Percentiles rank a stretch among this genome's conserved stretches.
Evolutionary conservation across 306 rosid species (phyloP).

Genomic region (Trifolium subterraneum): DNA sequence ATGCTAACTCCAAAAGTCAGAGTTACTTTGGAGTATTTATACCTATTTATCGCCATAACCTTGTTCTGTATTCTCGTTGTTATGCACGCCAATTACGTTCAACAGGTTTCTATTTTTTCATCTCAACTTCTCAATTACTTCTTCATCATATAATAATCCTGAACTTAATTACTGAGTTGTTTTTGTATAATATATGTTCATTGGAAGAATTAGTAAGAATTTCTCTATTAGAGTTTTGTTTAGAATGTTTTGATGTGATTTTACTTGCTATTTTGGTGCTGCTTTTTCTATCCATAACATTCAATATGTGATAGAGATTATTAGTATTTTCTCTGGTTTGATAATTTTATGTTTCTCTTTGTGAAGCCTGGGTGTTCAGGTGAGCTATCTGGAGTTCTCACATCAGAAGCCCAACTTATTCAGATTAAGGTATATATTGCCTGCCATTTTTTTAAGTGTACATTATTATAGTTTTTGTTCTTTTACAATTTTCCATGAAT

Average conservation of each 20-base stretch:
- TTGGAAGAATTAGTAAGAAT: background rate
- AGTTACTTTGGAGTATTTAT: constrained; percentile 85
- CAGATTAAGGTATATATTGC: constrained; percentile 73
- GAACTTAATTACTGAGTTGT: background rate
- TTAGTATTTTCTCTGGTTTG: background rate
- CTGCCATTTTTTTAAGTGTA: constrained; percentile 28
- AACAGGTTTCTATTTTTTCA: constrained; percentile 63
- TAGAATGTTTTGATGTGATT: background rate
- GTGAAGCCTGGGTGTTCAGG: constrained; percentile 97
- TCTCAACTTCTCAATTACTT: background rate
- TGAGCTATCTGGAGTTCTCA: constrained; percentile 75
- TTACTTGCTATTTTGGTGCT: background rate
- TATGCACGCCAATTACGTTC: constrained; percentile 99
- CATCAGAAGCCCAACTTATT: constrained; percentile 81
- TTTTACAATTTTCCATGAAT: constrained; percentile 8
- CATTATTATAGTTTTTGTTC: constrained; percentile 13
- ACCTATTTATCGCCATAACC: constrained; percentile 78
- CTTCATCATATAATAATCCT: too few relatives aligned
- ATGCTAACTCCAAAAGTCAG: constrained; percentile 87
- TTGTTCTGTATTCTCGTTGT: constrained; percentile 93
- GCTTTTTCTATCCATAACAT: background rate
- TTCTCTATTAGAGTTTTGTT: background rate
- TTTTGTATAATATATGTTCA: background rate
- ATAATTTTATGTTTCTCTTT: constrained; percentile 35
- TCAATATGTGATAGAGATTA: too few relatives aligned